Base-by-base conservation (phyloP, 2,329 filamentous ascomycete species). In the Fusarium equiseti region DNA sequence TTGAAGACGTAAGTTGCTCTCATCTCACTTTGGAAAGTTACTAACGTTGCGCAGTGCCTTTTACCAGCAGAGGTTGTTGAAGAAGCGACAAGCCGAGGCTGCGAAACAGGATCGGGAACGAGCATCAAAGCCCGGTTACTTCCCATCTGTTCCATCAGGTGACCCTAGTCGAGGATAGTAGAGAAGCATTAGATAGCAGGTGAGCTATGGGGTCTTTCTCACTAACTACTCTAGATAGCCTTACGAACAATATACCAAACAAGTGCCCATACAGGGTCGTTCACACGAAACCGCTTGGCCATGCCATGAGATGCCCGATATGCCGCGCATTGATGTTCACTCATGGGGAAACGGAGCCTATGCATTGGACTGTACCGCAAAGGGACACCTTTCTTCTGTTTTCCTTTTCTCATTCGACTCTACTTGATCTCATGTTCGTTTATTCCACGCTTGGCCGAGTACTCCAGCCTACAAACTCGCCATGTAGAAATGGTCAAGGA, bases 71-170 rank as follows among this genome's bases (percentile, higher is more conserved):
- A 90, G 96, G 18, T 79, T 97, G 53, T 90, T 94, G 78, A 92
- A 91, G 77, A 91, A 94, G 77, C 76, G 81, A 15, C 80, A 83
- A 42, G 75, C 73, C 2, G 81, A 82, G 45, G 75, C 77, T 6
- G 92, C 94, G 13, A 97, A 90, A 80, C 86, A 92, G 55, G 96
- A 95, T 76, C 89, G 91, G 45, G 93, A 98, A 79, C 89, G 94
- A 46, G 80, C 97, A 65, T 91, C 89, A 68, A 91, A 94, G 76
- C 92, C 94, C 3, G 88, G 86, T 27, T 88, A 92, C 63, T 98
- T 98, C 76, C 96, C 96, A 2, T 92, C 92, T 44, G 94, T 96
- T 2, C 95, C 95, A 4, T 92, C 88, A 54, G 87, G 87, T 43
- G 76, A 83, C 10, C 87, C 86, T 1, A 80, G 77, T 65, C 75